Percentiles rank a stretch among this genome's conserved stretches.
phyloP scores from a whole-genome alignment of 225 moss, liverwort and hornwort species.

The Rhytidiadelphus loreus region DNA sequence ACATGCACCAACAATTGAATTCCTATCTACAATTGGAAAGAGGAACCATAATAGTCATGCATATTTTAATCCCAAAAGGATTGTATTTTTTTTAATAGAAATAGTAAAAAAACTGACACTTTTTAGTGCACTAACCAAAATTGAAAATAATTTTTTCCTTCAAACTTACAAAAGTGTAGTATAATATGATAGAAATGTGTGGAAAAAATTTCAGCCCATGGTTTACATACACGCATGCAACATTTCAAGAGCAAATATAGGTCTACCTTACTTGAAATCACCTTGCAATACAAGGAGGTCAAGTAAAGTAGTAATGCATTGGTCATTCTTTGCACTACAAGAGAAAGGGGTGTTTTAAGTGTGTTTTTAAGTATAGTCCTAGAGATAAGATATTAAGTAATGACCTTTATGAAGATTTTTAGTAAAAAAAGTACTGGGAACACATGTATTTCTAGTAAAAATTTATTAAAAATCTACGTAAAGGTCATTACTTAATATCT shows the following conservation, averaged over 20 bases:
- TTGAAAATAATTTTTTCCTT: background rate
- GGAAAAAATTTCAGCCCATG: rapidly evolving
- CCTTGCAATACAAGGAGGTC: background rate
- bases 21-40: background rate
- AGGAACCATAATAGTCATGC: background rate
- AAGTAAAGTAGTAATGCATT: background rate
- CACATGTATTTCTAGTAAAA: no score
- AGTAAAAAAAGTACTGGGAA: no score
- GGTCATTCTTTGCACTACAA: no score
- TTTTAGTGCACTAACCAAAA: background rate
- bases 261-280: background rate
- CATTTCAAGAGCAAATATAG: background rate
- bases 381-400: no score
- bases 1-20: background rate
- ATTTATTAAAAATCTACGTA: no score
- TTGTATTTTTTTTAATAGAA: background rate
- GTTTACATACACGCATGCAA: background rate
- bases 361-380: no score
- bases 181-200: background rate
- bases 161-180: background rate
- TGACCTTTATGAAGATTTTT: no score
- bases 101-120: no score
- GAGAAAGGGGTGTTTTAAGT: no score
- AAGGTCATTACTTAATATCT: no score
- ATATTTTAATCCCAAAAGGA: rapidly evolving